Evolutionary conservation across 306 rosid species (phyloP), one percentile per base, ranked within the genome.

Genomic region (Cyamopsis tetragonoloba): DNA sequence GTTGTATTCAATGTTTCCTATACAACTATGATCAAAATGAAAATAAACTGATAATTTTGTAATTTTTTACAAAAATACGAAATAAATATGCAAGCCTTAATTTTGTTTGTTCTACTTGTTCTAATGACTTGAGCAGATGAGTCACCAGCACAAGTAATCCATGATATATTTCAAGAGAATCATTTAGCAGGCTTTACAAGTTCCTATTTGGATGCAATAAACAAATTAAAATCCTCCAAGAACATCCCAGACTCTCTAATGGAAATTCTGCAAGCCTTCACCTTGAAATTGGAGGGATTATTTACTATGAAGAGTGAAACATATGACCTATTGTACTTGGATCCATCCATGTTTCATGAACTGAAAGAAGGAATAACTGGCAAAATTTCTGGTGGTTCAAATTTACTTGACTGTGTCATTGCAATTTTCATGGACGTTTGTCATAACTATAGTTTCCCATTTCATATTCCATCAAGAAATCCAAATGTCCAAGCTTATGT

Each of bases 241-340:
- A 62, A 73, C 62, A 72, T 72, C 71, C 53, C 80, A 6, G 67
- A 84, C 51, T 38, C 20, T 31, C 24, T 74, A 38, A 75, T 44
- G 12, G 85, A 75, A 61, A 60, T 85, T 60, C 62, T 84, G 47
- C 81, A 73, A 77, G 77, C 71, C 17, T 78, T 91, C 24, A 55
- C 42, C 80, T 48, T 77, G 26, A 82, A 84, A 60, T 80, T 85
- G 77, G 81, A 82, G 23, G 89, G 77, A 64, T 72, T 83, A 64
- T 72, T 83, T 4, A 62, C 50, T 7, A 50, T 53, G 48, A 80
- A 81, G 46, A 67, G 47, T 28, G 71, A 61, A 53, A 71, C 78
- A 71, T 67, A 79, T 13, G 73, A 74, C 30, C 83, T 62, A 48
- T 61, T 80, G 66, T 58, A n/a, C n/a, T n/a, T 51, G 28, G 71